Evolutionary conservation across 257 asterid species (phyloP).

Genomic region (Ilex asprella): DNA sequence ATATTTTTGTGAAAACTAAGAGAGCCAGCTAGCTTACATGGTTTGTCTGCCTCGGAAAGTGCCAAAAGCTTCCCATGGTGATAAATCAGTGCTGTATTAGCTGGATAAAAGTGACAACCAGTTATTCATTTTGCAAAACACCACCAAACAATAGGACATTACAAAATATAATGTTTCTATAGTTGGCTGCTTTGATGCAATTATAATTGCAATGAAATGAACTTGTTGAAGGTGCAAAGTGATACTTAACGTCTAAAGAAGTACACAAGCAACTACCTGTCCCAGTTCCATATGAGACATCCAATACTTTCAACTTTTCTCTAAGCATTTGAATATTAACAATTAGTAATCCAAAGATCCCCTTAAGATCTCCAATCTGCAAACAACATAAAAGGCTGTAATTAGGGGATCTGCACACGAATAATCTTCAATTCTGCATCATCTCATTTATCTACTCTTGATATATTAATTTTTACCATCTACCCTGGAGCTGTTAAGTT

Average conservation of each 20-base stretch:
- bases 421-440: too few relatives aligned
- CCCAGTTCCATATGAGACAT: constrained; percentile 60
- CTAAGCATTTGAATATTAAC: constrained; percentile 63
- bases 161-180: too few relatives aligned
- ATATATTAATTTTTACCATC: too few relatives aligned
- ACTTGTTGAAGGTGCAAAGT: too few relatives aligned
- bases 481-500: too few relatives aligned
- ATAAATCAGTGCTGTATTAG: constrained; percentile 82
- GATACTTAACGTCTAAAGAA: too few relatives aligned
- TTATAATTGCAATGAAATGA: too few relatives aligned
- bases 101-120: constrained; percentile 24
- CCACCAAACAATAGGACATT: too few relatives aligned
- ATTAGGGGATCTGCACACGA: background rate
- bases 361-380: constrained; percentile 95
- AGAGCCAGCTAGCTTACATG: constrained; percentile 56
- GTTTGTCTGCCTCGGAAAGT: constrained; percentile 86
- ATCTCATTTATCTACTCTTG: too few relatives aligned
- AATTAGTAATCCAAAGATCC: constrained; percentile 68
- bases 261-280: constrained; percentile 44
- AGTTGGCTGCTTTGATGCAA: too few relatives aligned
- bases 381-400: constrained; percentile 10
- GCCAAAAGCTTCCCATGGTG: constrained; percentile 95
- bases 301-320: constrained; percentile 70
- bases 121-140: too few relatives aligned
- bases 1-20: background rate